phyloP scores from a whole-genome alignment of 2,329 filamentous ascomycete genomes.

The Penicillium sclerotigenum region DNA sequence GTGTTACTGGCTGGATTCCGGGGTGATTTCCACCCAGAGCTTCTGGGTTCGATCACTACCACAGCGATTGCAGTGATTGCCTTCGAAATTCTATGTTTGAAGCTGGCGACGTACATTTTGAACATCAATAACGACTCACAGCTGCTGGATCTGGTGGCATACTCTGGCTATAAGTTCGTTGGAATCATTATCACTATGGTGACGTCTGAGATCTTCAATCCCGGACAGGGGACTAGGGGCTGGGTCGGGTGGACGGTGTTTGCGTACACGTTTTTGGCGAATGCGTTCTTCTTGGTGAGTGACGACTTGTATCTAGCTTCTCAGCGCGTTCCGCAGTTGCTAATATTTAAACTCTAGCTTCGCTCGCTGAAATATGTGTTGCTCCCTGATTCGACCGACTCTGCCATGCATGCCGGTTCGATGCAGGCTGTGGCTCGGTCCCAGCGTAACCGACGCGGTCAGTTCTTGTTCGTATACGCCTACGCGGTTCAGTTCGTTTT shows the following conservation, averaged over 20 bases:
- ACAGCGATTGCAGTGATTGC: constrained; percentile 78
- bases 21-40: constrained; percentile 88
- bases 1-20: constrained; percentile 85
- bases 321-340: background rate
- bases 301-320: too few species aligned
- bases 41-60: constrained; percentile 84
- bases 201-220: constrained; percentile 72
- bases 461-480: constrained; percentile 91
- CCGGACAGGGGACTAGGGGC: constrained; percentile 76
- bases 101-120: constrained; percentile 88
- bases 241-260: constrained; percentile 90
- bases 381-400: constrained; percentile 75
- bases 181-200: constrained; percentile 88
- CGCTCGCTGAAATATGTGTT: constrained; percentile 94
- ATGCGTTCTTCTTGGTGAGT: constrained; percentile 88
- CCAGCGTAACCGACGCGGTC: constrained; percentile 81
- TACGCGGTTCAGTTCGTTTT: constrained; percentile 92
- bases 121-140: constrained; percentile 93
- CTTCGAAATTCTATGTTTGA: constrained; percentile 84
- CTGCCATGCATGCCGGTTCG: constrained; percentile 56
- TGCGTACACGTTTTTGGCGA: constrained; percentile 85
- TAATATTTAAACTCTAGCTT: constrained; percentile 56
- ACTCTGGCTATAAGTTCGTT: constrained; percentile 98
- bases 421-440: constrained; percentile 73
- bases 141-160: constrained; percentile 88